Evolutionary conservation across 2,329 filamentous ascomycete genomes (phyloP).

Genomic region (Hortaea sp.): DNA sequence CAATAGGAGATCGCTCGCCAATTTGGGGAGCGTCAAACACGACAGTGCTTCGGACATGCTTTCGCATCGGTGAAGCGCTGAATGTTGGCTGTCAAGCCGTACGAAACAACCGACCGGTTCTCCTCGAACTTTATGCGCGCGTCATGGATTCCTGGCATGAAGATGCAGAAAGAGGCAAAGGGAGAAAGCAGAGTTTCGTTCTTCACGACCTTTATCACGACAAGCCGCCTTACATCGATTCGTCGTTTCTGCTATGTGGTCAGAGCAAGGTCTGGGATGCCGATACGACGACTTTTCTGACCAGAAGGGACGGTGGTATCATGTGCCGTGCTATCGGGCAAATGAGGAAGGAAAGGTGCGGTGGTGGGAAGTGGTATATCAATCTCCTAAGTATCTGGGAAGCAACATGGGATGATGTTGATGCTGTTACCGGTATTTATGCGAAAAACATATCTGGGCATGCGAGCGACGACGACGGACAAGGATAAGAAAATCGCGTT

Average conservation of each 20-base stretch:
- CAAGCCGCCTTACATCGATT: conserved; percentile 44
- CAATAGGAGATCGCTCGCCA: conserved; percentile 42
- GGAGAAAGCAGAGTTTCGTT: conserved; percentile 51
- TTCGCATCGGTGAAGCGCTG: conserved; percentile 52
- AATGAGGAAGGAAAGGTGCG: conserved; percentile 31
- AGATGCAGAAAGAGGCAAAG: conserved; percentile 2
- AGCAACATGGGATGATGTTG: conserved; percentile 45
- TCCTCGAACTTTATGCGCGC: conserved; percentile 55
- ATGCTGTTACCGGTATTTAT: conserved; percentile 38
- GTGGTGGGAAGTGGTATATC: conserved; percentile 32
- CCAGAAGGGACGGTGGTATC: conserved; percentile 13
- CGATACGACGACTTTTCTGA: conserved; percentile 34
- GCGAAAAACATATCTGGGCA: not conserved
- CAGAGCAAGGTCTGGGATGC: conserved; percentile 35
- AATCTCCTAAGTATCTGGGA: conserved; percentile 42
- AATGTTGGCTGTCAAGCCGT: conserved; percentile 37
- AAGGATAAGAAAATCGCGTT: not conserved
- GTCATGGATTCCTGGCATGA: conserved; percentile 50
- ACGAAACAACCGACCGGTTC: conserved; percentile 38
- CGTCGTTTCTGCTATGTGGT: conserved; percentile 39
- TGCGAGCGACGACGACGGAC: not conserved
- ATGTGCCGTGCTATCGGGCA: conserved; percentile 41
- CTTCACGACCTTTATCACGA: conserved; percentile 54
- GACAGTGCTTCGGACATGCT: conserved; percentile 48
- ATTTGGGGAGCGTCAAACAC: conserved; percentile 43